Evolutionary conservation across 495 filamentous ascomycete species (phyloP).

Genomic region (Barbatosphaeria neglecta): DNA sequence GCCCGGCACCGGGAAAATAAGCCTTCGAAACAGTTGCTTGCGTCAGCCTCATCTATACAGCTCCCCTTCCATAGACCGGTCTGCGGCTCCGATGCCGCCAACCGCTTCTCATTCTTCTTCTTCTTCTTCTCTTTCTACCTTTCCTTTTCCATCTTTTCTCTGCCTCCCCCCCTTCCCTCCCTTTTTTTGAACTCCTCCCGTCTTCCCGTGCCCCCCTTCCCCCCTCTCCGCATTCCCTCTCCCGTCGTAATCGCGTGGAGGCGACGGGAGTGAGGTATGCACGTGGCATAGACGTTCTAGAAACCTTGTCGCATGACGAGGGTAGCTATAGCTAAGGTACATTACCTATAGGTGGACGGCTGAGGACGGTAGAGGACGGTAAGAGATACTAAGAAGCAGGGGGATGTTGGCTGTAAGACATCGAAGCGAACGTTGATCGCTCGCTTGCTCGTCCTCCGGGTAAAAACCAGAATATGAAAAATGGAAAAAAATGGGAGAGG

Average conservation of each 20-base stretch:
- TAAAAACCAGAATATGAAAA: background rate
- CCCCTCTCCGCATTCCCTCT: no score
- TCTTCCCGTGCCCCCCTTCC: no score
- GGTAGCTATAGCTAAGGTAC: no score
- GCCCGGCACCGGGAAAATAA: background rate
- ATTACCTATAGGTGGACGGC: background rate
- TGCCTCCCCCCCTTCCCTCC: background rate
- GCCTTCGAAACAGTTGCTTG: background rate
- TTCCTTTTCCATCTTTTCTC: background rate
- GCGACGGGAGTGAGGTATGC: background rate
- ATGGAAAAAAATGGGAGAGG: no score
- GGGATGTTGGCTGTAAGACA: no score
- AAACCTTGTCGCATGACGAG: background rate
- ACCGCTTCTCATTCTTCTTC: background rate
- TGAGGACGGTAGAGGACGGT: background rate
- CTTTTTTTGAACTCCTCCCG: background rate
- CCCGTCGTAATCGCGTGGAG: no score
- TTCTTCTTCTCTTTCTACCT: background rate
- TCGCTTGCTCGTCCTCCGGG: no score
- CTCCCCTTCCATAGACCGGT: no score
- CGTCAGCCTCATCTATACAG: background rate
- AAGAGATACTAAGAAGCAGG: background rate
- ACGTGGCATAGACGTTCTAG: background rate
- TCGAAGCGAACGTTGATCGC: no score
- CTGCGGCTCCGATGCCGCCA: background rate